These are phyloP conservation scores for Pyricularia pennisetigena DNA, from an alignment of 2,329 filamentous ascomycete species.

Conservation along the genomic window DNA sequence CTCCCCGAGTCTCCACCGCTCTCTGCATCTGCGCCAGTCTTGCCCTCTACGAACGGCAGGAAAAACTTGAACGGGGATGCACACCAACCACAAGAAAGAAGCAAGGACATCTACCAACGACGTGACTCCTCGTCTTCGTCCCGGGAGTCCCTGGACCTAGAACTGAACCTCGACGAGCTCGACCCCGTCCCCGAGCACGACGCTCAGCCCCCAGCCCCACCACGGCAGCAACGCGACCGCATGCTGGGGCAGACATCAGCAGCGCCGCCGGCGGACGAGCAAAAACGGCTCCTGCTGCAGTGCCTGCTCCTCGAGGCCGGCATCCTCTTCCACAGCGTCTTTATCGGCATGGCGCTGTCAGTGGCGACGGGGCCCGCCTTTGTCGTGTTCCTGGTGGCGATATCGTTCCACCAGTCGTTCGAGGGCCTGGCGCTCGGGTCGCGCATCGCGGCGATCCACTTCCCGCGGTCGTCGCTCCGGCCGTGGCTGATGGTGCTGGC, in stretches of 20 bases:
- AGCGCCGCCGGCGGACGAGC: slow-evolving; percentile 41
- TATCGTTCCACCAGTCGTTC: slow-evolving; percentile 80
- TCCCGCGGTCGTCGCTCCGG: slow-evolving; percentile 60
- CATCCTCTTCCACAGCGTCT: slow-evolving; percentile 76
- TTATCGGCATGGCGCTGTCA: slow-evolving; percentile 79
- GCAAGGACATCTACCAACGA: not conserved
- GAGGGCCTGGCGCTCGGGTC: slow-evolving; percentile 80
- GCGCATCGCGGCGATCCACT: slow-evolving; percentile 75
- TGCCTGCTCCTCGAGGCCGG: slow-evolving; percentile 73
- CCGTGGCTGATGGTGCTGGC: slow-evolving; percentile 79
- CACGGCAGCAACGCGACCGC: slow-evolving; percentile 14
- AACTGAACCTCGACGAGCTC: slow-evolving; percentile 52
- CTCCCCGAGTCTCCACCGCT: slow-evolving; percentile 46
- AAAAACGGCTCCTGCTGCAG: slow-evolving; percentile 61
- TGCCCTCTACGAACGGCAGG: not conserved
- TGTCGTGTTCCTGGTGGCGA: slow-evolving; percentile 69
- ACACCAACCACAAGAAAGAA: slow-evolving; percentile 9
- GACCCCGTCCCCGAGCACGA: slow-evolving; percentile 29
- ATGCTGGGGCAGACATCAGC: slow-evolving; percentile 8
- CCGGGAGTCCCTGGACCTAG: slow-evolving; percentile 33
- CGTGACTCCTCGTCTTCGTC: slow-evolving; percentile 4
- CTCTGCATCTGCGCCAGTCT: slow-evolving; percentile 37
- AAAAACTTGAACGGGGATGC: slow-evolving; percentile 9
- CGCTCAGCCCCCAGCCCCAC: slow-evolving; percentile 13
- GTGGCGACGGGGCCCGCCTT: slow-evolving; percentile 74